Conservation (phyloP, 805 yeast species). For the Zygoascus ofunaensis region DNA sequence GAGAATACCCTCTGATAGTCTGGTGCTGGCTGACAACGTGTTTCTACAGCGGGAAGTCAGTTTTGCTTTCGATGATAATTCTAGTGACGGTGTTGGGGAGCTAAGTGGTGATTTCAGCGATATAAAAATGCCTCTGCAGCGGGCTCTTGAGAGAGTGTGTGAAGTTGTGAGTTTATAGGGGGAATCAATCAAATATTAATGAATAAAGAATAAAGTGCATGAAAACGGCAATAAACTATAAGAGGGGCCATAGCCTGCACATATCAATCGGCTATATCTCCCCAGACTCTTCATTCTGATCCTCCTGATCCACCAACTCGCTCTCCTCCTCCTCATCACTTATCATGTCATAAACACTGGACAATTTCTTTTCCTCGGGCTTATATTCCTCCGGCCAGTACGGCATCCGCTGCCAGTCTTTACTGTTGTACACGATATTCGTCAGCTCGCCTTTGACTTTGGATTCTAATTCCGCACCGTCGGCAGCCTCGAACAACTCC, state of each 20-base stretch:
- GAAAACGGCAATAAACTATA: too few species aligned
- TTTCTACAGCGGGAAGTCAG: neutral
- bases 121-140: neutral
- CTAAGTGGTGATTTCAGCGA: neutral
- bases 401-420: constrained; percentile 27
- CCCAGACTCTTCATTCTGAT: too few species aligned
- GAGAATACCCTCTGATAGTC: neutral
- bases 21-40: neutral
- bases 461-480: constrained; percentile 4
- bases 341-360: constrained; percentile 16
- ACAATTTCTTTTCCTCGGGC: constrained; percentile 7
- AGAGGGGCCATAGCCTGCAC: too few species aligned
- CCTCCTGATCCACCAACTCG: constrained; percentile 14
- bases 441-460: constrained; percentile 28
- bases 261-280: too few species aligned
- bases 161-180: neutral
- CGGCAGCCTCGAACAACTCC: constrained; percentile 15
- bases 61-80: neutral
- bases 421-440: constrained; percentile 26
- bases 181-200: too few species aligned
- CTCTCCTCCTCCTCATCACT: constrained; percentile 20
- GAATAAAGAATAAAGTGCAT: too few species aligned
- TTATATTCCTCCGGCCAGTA: constrained; percentile 29
- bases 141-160: neutral
- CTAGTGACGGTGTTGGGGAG: too few species aligned